A percentile compares a stretch with the other conserved stretches of the same genome.
Evolutionary conservation across 768 basidiomycete species (phyloP).

Genomic region (Daedaleopsis nitida): DNA sequence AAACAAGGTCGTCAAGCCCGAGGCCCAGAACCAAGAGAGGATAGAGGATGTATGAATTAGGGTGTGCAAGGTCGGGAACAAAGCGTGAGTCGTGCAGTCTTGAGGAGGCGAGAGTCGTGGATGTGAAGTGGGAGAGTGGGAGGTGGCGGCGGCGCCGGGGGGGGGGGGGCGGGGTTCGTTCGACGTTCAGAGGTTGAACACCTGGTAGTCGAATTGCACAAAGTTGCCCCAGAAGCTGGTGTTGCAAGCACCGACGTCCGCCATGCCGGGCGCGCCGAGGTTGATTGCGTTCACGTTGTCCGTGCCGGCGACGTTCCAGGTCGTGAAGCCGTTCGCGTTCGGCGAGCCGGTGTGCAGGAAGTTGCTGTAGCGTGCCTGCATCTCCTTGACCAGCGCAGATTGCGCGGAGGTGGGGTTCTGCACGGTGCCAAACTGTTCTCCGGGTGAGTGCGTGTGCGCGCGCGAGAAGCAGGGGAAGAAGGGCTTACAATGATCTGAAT

Average conservation of each 20-base stretch:
- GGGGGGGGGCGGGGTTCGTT: not conserved
- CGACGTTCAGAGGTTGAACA: conserved; percentile 38
- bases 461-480: conserved; percentile 2
- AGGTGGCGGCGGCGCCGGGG: not conserved
- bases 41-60: not conserved
- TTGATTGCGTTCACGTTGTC: conserved; percentile 57
- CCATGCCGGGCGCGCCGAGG: conserved; percentile 60
- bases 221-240: conserved; percentile 67
- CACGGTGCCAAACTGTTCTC: conserved; percentile 51
- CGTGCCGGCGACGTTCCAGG: conserved; percentile 57
- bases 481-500: conserved; percentile 71
- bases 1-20: not conserved
- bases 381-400: conserved; percentile 58
- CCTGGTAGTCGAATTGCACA: conserved; percentile 74
- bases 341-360: conserved; percentile 68
- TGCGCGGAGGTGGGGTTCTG: conserved; percentile 57
- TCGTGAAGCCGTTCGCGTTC: conserved; percentile 47
- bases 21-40: no score
- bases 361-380: conserved; percentile 59
- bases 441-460: conserved; percentile 28
- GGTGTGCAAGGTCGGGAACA: not conserved
- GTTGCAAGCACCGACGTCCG: conserved; percentile 58
- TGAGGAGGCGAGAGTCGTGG: not conserved
- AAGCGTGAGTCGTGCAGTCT: not conserved
- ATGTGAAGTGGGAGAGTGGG: not conserved